phyloP scores from a whole-genome alignment of 805 yeast genomes.

The Candida qinlingensis region DNA sequence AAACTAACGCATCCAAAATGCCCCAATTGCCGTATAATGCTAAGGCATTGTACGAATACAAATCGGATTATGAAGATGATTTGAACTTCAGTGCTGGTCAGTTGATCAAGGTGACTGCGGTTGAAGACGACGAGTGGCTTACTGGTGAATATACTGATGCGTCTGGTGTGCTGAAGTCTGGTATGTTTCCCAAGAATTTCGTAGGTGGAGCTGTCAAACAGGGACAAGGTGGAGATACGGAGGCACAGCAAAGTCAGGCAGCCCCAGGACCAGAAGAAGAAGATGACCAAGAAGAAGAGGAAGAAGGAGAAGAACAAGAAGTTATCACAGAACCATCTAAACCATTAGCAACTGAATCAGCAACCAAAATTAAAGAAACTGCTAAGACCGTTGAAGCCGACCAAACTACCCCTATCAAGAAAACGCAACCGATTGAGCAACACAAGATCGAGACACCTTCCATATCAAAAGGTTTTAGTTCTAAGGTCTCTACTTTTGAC shows the following conservation, averaged over 20 bases:
- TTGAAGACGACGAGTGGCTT: slow-evolving; percentile 93
- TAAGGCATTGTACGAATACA: slow-evolving; percentile 61
- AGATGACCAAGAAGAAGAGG: slow-evolving; percentile 5
- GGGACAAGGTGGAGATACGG: background rate
- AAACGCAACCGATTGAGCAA: no score
- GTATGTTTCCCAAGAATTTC: slow-evolving; percentile 86
- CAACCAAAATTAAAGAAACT: slow-evolving; percentile 8
- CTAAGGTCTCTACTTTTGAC: slow-evolving; percentile 12
- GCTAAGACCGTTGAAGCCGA: slow-evolving; percentile 2
- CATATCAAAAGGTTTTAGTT: slow-evolving; percentile 4
- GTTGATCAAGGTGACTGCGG: slow-evolving; percentile 63
- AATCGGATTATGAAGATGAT: slow-evolving; percentile 78
- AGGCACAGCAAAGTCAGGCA: no score
- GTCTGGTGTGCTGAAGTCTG: slow-evolving; percentile 43
- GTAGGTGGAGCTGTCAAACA: slow-evolving; percentile 35
- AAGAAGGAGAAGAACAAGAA: background rate
- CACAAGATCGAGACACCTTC: background rate
- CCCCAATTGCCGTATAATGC: slow-evolving; percentile 55
- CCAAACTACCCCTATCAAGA: background rate
- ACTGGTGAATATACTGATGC: slow-evolving; percentile 52
- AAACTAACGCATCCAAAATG: background rate
- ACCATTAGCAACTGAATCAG: slow-evolving; percentile 7
- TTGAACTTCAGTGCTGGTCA: slow-evolving; percentile 65
- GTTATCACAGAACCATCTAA: no score
- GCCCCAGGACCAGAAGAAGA: background rate